Evolutionary conservation across 2,329 filamentous ascomycete species (phyloP), one percentile per base, ranked within the genome.

Genomic region (Botryosphaeria agaves): DNA sequence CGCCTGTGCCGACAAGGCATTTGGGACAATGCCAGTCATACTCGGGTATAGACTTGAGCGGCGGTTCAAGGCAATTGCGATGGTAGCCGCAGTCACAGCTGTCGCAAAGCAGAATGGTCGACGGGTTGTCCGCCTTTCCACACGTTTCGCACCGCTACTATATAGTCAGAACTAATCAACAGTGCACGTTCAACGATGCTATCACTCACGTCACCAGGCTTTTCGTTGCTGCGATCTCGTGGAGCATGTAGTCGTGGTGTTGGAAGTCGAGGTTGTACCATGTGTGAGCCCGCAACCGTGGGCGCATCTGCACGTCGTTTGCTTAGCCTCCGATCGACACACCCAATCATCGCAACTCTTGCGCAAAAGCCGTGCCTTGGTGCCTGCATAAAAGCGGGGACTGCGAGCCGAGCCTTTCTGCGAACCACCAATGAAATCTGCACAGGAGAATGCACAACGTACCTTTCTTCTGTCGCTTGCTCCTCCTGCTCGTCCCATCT

Each of bases 11-110:
- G 15, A 98, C 89, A 16, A 98, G 69, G 49, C 89, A 98, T 45
- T 84, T 73, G 0, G 89, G 79, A 42, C 89, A 98, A 49, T 95
- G 87, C 89, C 89, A 98, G 46, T 95, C 89, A 31, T 74, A 67
- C 15, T 89, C 79, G 0, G 84, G 83, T 38, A 78, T 72, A 6
- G 67, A 61, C 42, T 76, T 78, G 26, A 92, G 59, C 2, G 80
- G 82, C 19, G 85, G 87, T 39, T 98, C 89, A 14, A 95, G 68
- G 46, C 89, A 98, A 35, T 73, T 66, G 42, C 77, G 80, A 48
- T 98, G 89, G 45, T 76, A 95, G 3, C 79, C 77, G 45, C 80
- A 69, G 37, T 95, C 87, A 55, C 89, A 98, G 33, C 82, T 84
- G 47, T 95, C 89, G 52, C 89, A 98, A 4, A 82, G 56, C 4